Evolutionary conservation across 306 rosid species (phyloP), one percentile per base, ranked within the genome.

Genomic region (Sicyos edulis): DNA sequence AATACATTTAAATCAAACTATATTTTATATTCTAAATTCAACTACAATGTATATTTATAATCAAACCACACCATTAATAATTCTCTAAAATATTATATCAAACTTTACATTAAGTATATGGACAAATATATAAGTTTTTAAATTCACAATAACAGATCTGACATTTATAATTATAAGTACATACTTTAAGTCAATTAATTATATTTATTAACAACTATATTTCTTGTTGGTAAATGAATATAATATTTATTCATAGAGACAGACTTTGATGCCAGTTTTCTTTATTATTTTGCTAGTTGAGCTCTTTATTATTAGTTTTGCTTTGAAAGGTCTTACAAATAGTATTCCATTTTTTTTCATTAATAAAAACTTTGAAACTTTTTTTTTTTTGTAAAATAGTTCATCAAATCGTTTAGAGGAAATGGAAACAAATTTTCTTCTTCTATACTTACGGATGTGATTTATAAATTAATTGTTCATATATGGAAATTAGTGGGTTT

Each of bases 11-110:
- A 45, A 19, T 66, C 37, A 66, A 45, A 45, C 71, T 44, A 12
- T 66, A 66, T 45, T 17, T 40, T 64, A 64, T 40, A 64, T 37
- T 64, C 16, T 10, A 17, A 57, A 57, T 24, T 58, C 64, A 20
- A 55, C 60, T 26, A 29, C 40, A 60, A 14, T 62, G 19, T 34
- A 34, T 62, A 62, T 62, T 34, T 62, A 62, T n/a, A 16, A 34
- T 62, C 49, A 62, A 15, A 8, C 14, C 4, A 16, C 24, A 3
- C 34, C n/a, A n/a, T 62, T 62, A 16, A 32, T 32, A n/a, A 61
- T 32, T 58, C 42, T 24, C n/a, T 11, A 2, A 19, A 57, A 57
- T 22, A 53, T 53, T 53, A n/a, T 53, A 53, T 57, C n/a, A 21
- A 21, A 11, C 6, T 11, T 16, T 22, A 57, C 63, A 57, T 10